Conservation (phyloP, 768 basidiomycete species). For the Amanita brunnescens region DNA sequence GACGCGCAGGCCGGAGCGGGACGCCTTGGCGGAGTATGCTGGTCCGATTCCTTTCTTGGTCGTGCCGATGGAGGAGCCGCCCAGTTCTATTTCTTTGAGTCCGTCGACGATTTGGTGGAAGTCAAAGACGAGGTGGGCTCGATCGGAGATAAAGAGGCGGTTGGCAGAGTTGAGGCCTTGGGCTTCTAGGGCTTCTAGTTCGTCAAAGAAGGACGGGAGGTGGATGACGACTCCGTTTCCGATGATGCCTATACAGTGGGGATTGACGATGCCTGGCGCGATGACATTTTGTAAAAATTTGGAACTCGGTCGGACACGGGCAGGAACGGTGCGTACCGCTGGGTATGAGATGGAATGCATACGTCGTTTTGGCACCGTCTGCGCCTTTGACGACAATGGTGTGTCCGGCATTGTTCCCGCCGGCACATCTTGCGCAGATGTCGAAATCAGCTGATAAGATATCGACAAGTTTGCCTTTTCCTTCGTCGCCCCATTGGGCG, state of each 20-base stretch:
- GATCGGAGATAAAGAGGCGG: conserved; percentile 88
- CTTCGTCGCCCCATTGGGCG: conserved; percentile 89
- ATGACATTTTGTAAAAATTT: background rate
- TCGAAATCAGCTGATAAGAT: conserved; percentile 86
- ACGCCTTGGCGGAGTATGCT: conserved; percentile 96
- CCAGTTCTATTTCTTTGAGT: conserved; percentile 94
- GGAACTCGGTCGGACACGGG: conserved; percentile 9
- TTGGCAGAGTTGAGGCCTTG: conserved; percentile 87
- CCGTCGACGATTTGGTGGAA: conserved; percentile 99
- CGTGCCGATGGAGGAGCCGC: conserved; percentile 32
- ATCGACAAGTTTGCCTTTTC: conserved; percentile 95
- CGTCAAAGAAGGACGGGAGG: conserved; percentile 88
- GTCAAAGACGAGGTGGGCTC: conserved; percentile 96
- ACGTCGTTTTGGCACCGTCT: conserved; percentile 69
- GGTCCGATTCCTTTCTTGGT: conserved; percentile 39
- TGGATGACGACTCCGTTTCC: conserved; percentile 97
- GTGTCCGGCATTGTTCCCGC: conserved; percentile 98
- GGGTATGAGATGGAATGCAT: conserved; percentile 93
- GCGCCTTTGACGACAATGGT: conserved; percentile 81
- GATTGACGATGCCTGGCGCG: conserved; percentile 74
- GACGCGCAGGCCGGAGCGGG: conserved; percentile 88
- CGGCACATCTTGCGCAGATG: conserved; percentile 92
- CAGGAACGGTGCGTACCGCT: conserved; percentile 51
- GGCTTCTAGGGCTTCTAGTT: conserved; percentile 76
- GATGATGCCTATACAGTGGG: conserved; percentile 76